Conservation (phyloP, 139 green algal species). For the Picochlorum sp. region DNA sequence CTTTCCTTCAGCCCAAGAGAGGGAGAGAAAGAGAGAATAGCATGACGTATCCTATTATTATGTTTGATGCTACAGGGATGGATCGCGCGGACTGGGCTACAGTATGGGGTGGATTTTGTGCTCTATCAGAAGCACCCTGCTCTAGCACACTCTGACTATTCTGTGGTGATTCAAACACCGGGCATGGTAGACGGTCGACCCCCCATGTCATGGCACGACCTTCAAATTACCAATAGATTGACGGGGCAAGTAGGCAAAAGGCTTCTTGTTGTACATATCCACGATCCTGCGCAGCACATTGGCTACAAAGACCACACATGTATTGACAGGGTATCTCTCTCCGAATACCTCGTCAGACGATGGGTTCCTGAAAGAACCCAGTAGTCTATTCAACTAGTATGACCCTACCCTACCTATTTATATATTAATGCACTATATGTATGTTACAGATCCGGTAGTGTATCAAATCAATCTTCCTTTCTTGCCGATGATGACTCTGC, state of each 20-base stretch:
- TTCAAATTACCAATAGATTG: constrained; percentile 41
- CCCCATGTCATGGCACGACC: constrained; percentile 28
- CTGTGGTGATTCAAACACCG: constrained; percentile 20
- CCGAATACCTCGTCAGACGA: constrained; percentile 24
- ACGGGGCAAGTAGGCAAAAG: constrained; percentile 36
- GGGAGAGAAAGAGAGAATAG: background rate
- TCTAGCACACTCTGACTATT: constrained; percentile 33
- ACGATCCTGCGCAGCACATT: constrained; percentile 7
- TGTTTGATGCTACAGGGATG: constrained; percentile 26
- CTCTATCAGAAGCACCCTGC: constrained; percentile 48
- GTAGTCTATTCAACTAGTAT: background rate
- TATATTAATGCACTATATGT: background rate
- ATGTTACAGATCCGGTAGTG: background rate
- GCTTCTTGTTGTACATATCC: constrained; percentile 37
- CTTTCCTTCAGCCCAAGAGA: background rate
- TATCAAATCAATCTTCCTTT: constrained; percentile 20
- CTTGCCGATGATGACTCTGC: constrained; percentile 20
- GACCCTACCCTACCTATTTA: no score
- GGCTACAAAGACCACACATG: constrained; percentile 12
- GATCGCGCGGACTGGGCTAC: constrained; percentile 46
- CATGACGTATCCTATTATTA: background rate
- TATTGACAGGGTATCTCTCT: constrained; percentile 11
- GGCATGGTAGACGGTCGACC: background rate
- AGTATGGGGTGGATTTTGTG: constrained; percentile 53
- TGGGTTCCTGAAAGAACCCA: constrained; percentile 28